phyloP scores from a whole-genome alignment of 1,284 basidiomycete genomes.

The Ceratobasidium sp. region DNA sequence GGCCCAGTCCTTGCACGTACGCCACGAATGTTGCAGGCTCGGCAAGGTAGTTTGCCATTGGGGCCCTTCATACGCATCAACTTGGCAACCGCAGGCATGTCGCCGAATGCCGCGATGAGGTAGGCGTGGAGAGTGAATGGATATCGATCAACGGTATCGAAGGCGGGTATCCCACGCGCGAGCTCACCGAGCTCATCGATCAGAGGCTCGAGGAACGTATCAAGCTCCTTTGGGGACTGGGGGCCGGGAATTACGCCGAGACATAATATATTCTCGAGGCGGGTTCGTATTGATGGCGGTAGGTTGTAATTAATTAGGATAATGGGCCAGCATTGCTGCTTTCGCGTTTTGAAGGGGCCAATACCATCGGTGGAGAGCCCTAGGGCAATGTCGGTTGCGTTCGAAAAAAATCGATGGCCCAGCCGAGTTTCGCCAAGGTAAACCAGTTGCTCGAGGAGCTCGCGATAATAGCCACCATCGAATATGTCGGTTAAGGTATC shows the following conservation, averaged over 20 bases:
- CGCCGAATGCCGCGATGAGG: conserved; percentile 40
- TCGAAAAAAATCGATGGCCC: conserved; percentile 48
- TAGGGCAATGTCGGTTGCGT: conserved; percentile 49
- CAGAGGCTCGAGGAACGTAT: conserved; percentile 44
- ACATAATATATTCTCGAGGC: conserved; percentile 40
- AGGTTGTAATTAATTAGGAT: conserved; percentile 45
- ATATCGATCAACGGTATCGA: conserved; percentile 16
- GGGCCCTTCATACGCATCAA: conserved; percentile 44
- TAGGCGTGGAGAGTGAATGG: conserved; percentile 42
- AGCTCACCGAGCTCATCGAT: conserved; percentile 40
- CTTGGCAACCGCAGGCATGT: conserved; percentile 44
- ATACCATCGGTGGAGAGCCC: conserved; percentile 48
- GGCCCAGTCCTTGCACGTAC: not conserved
- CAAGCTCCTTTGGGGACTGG: conserved; percentile 41
- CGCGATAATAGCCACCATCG: conserved; percentile 36
- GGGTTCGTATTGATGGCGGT: conserved; percentile 40
- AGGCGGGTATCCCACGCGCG: conserved; percentile 38
- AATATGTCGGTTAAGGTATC: conserved; percentile 46
- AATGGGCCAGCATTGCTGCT: conserved; percentile 49
- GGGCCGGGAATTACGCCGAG: conserved; percentile 44
- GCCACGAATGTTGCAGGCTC: conserved; percentile 41
- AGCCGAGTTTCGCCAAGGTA: conserved; percentile 17
- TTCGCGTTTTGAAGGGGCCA: conserved; percentile 43
- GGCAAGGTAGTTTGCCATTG: conserved; percentile 42
- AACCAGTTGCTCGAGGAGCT: conserved; percentile 14